Conservation (phyloP, 2,329 filamentous ascomycete genomes). For the Verticillium alfalfae region DNA sequence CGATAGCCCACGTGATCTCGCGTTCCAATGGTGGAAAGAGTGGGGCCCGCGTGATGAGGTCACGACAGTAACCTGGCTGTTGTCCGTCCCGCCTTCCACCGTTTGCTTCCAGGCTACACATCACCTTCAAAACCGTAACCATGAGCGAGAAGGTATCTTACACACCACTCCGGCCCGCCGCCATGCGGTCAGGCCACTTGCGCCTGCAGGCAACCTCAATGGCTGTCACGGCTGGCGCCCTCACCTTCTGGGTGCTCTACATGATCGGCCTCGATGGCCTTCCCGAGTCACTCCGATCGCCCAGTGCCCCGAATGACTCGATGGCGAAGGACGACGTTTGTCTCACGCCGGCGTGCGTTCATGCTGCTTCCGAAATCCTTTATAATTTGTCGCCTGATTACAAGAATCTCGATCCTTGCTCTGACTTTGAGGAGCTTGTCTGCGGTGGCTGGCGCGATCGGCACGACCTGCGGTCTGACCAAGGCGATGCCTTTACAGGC, state of each 20-base stretch:
- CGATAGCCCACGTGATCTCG: not conserved
- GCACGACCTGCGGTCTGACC: constrained; percentile 61
- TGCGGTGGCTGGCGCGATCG: constrained; percentile 62
- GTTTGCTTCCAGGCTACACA: not conserved
- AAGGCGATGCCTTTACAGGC: constrained; percentile 53
- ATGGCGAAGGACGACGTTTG: constrained; percentile 11
- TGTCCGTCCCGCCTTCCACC: not conserved
- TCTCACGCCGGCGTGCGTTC: constrained; percentile 20
- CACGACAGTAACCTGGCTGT: not conserved
- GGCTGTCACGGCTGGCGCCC: not conserved
- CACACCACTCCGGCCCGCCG: not conserved
- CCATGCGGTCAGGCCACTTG: not conserved
- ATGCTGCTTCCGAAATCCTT: constrained; percentile 22
- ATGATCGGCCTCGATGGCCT: not conserved
- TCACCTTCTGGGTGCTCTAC: not conserved
- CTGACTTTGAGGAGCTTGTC: constrained; percentile 62
- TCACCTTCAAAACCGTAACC: not conserved
- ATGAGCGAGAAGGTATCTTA: not conserved
- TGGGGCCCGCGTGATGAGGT: not conserved
- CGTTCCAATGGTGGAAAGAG: not conserved
- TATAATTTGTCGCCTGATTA: constrained; percentile 35
- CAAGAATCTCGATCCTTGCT: constrained; percentile 59
- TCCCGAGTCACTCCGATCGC: not conserved
- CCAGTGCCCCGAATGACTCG: not conserved
- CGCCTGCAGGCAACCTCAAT: not conserved